A percentile compares a stretch with the other conserved stretches of the same genome.
Conservation (phyloP, 192 early-diverging fungal species). For the Rhizophagus prolifer region DNA sequence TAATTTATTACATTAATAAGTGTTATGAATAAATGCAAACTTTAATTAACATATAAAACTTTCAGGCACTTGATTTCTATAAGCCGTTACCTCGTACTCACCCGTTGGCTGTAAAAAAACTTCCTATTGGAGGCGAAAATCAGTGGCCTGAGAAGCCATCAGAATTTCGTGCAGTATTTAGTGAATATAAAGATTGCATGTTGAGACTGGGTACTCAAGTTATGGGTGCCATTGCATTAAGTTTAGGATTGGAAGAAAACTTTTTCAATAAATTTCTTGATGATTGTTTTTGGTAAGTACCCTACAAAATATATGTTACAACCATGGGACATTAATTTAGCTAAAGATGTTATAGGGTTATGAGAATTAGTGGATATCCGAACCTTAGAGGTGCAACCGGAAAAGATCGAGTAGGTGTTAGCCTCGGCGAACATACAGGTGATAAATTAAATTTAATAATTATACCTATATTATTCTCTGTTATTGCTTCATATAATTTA, state of each 20-base stretch:
- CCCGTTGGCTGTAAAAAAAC: constrained; percentile 12
- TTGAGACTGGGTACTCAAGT: constrained; percentile 32
- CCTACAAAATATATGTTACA: too few species aligned
- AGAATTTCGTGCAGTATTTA: constrained; percentile 36
- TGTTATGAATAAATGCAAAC: not conserved
- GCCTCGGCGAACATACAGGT: constrained; percentile 58
- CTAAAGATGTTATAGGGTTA: constrained; percentile 32
- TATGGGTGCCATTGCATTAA: constrained; percentile 53
- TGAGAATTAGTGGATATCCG: constrained; percentile 43
- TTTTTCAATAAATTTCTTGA: constrained; percentile 31
- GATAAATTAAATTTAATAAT: not conserved
- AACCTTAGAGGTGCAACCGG: constrained; percentile 22
- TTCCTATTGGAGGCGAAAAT: constrained; percentile 43
- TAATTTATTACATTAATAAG: not conserved
- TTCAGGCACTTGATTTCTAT: constrained; percentile 44
- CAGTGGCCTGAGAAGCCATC: constrained; percentile 33
- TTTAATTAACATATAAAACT: not conserved
- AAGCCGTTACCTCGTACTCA: constrained; percentile 37
- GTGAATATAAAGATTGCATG: constrained; percentile 45
- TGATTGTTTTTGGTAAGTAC: constrained; percentile 36
- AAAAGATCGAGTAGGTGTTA: constrained; percentile 34
- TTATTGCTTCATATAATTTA: too few species aligned
- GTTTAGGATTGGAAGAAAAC: constrained; percentile 44
- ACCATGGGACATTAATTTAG: not conserved
- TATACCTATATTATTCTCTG: too few species aligned